Base-by-base conservation (phyloP, 495 filamentous ascomycete genomes). In the Talaromyces liani region DNA sequence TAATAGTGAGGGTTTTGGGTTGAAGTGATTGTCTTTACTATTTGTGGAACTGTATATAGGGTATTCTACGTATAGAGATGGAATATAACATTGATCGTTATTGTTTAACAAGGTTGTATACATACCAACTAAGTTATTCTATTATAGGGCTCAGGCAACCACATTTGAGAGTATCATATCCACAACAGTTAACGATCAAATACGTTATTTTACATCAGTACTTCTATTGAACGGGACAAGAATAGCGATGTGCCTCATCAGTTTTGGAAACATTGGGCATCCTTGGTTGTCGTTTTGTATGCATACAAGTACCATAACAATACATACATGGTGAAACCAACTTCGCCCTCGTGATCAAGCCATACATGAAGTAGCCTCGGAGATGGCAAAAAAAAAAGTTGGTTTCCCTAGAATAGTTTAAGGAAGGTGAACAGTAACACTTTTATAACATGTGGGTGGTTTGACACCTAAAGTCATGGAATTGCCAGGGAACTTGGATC, bases 1-100 rank as follows among this genome's bases (percentile, higher is more conserved):
- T 65, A 93, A 93, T 73, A 95, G 93, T 68, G 92, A 96, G 72
- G 93, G 93, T 53, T 97, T 97, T 82, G 93, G 93, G 45, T 78
- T 97, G 76, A 97, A 93, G 75, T 97, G 34, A 55, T 45, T 64
- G 2, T 12, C 16, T 54, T 8, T 25, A 22, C 29, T 55, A 55
- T 27, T 25, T 29, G 45, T 49, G 45, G 29, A 7, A 20, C 5
- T n/a, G 45, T 49, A 20, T 7, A 49, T 20, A 9, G n/a, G n/a
- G 45, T 53, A 24, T 29, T 29, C 49, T 29, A 14, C 20, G 25
- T 55, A 29, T 16, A 55, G 24, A 55, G 49, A 58, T n/a, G n/a
- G n/a, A n/a, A n/a, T n/a, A n/a, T n/a, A n/a, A n/a, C n/a, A n/a
- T n/a, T n/a, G n/a, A n/a, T n/a, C n/a, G n/a, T n/a, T n/a, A n/a